These are phyloP conservation scores for Lizanozyma gosingica DNA, from an alignment of 1,139 yeast genomes.

Conservation along the genomic window DNA sequence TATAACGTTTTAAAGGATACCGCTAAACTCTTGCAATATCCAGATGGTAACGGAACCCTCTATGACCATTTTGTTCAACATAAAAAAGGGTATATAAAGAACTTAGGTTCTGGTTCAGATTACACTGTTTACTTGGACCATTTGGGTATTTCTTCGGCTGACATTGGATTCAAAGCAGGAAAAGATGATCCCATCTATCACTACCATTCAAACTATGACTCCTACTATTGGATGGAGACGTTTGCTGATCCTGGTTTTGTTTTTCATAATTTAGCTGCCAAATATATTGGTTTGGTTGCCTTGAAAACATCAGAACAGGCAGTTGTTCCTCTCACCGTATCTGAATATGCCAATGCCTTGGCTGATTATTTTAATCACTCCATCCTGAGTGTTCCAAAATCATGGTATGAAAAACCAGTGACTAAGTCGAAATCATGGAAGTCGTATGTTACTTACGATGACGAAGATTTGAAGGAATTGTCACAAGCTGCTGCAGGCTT, in stretches of 20 bases:
- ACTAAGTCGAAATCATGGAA: slow-evolving; percentile 10
- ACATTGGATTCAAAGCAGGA: slow-evolving; percentile 24
- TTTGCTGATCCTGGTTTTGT: slow-evolving; percentile 52
- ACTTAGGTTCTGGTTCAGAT: slow-evolving; percentile 40
- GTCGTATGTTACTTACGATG: slow-evolving; percentile 22
- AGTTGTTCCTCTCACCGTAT: slow-evolving; percentile 28
- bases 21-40: slow-evolving; percentile 36
- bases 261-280: slow-evolving; percentile 45
- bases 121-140: slow-evolving; percentile 41
- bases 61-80: slow-evolving; percentile 48
- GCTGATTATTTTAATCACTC: slow-evolving; percentile 14
- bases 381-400: slow-evolving; percentile 5
- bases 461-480: slow-evolving; percentile 20
- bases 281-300: slow-evolving; percentile 40
- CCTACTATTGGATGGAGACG: slow-evolving; percentile 55
- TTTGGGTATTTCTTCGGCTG: slow-evolving; percentile 37
- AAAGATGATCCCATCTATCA: slow-evolving; percentile 47
- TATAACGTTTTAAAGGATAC: slow-evolving; percentile 23
- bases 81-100: slow-evolving; percentile 23
- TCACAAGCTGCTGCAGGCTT: background rate
- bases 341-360: slow-evolving; percentile 33
- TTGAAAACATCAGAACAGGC: slow-evolving; percentile 39
- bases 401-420: slow-evolving; percentile 10
- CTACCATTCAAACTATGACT: slow-evolving; percentile 63
- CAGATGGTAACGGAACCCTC: slow-evolving; percentile 34